phyloP scores from a whole-genome alignment of 352 stramenopile genomes.

The Pythium dissimile region DNA sequence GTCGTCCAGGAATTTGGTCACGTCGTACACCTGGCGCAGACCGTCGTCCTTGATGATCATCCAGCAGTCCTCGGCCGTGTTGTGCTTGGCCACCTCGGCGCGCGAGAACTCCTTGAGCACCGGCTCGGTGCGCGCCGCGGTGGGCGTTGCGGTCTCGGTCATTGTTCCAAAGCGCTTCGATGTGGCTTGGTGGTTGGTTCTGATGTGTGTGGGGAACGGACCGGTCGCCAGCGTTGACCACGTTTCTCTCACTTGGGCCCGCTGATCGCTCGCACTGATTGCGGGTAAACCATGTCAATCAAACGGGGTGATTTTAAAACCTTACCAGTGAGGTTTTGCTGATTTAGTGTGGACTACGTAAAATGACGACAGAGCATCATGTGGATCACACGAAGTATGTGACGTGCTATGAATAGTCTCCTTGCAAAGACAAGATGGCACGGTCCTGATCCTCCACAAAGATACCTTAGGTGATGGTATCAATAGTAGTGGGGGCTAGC shows the following conservation, averaged over 20 bases:
- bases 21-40: conserved; percentile 95
- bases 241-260: conserved; percentile 11
- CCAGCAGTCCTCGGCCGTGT: conserved; percentile 80
- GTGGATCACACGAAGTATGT: neutral
- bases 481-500: too few species aligned
- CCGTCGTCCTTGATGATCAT: conserved; percentile 76
- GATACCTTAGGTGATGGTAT: neutral
- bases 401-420: conserved; percentile 13
- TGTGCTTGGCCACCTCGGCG: conserved; percentile 91
- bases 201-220: conserved; percentile 1
- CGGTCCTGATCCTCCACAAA: neutral
- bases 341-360: conserved; percentile 9
- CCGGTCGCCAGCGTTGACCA: neutral
- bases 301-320: neutral
- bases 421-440: neutral
- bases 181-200: neutral
- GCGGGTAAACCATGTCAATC: neutral
- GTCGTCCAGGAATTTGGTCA: conserved; percentile 97
- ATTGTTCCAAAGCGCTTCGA: too few species aligned
- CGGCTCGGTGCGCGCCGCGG: too few species aligned
- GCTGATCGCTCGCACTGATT: conserved; percentile 7
- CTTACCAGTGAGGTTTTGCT: neutral
- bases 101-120: conserved; percentile 86
- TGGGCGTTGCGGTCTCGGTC: neutral
- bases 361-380: neutral